Evolutionary conservation across 116 monocot genomes (phyloP), one percentile per base, ranked within the genome.

Genomic region (Phalaenopsis hybrid): DNA sequence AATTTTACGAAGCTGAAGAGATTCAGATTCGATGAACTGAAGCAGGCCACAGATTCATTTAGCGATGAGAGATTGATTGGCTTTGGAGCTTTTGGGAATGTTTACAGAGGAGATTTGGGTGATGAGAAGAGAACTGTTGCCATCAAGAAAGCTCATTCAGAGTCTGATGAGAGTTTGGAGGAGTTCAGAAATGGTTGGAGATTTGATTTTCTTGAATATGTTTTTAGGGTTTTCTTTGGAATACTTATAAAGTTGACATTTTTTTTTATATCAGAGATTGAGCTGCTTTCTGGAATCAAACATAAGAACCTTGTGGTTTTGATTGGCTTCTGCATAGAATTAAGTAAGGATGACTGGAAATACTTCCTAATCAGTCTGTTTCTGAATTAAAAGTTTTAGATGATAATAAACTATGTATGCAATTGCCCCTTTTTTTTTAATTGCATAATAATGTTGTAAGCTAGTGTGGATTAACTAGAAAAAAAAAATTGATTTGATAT

Each of bases 181-280:
- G 86, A 88, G 49, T 88, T 86, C 61, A 51, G 79, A 79, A 86
- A 88, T 50, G 86, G 88, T 88, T 79, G 3, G 23, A n/a, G 37
- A 15, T 45, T 28, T 3, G 0, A 51, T 23, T 50, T 6, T 68
- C 68, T 11, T 34, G 21, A 15, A 0, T 2, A 23, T 63, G 1
- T 25, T 63, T 63, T 7, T 63, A 63, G 25, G 34, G 34, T 4
- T 13, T 0, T 9, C 13, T 34, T 37, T 72, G 37, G 13, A 13
- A 12, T 72, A 63, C 23, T 23, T 63, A 1, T 21, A 63, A 15
- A 15, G 41, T 41, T 72, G 16, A 41, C 25, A 11, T 25, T 67
- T 75, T 31, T 10, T 78, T 81, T 44, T 20, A 6, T 10, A 58
- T 57, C 81, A 88, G 88, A 88, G 80, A 78, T 88, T 41, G 81